Evolutionary conservation across 1,284 basidiomycete genomes (phyloP), one percentile per base, ranked within the genome.

Genomic region (Rhizoctonia solani): DNA sequence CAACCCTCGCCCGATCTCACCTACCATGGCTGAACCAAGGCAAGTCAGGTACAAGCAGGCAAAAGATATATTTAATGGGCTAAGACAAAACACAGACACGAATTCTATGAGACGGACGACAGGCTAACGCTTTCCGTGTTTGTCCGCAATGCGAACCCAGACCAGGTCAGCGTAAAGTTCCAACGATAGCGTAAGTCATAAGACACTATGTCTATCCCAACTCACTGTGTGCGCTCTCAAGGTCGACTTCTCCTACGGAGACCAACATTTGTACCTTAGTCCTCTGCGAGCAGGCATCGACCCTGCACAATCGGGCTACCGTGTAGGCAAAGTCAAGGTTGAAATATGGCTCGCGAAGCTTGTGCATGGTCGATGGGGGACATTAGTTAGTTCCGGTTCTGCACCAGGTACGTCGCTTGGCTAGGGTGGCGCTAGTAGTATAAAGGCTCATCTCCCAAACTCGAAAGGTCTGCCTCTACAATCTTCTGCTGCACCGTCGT

Each of bases 21-120:
- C 68, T 67, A 16, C 69, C 16, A 65, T n/a, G n/a, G n/a, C n/a
- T n/a, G n/a, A n/a, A n/a, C n/a, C n/a, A n/a, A n/a, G n/a, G n/a
- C n/a, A n/a, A n/a, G n/a, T n/a, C n/a, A n/a, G n/a, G n/a, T n/a
- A n/a, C n/a, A n/a, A n/a, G n/a, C n/a, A n/a, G n/a, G n/a, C 6
- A 39, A 39, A 8, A 66, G 6, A 3, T 13, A 23, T 21, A 41
- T 11, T 41, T 27, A 6, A 47, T 29, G 25, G 29, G 23, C n/a
- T n/a, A n/a, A n/a, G n/a, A n/a, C n/a, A n/a, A 3, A 8, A 4
- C 8, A 16, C 67, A 93, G 92, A 76, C 86, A 94, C 79, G 92
- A 93, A 76, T 95, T 90, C 77, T 95, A 94, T 77, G 92, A 95
- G 77, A 89, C 87, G 1, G 88, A 92, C 69, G 86, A 90, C 65